Evolutionary conservation across 805 yeast genomes (phyloP).

Genomic region (Jamesozyma spencerorum): DNA sequence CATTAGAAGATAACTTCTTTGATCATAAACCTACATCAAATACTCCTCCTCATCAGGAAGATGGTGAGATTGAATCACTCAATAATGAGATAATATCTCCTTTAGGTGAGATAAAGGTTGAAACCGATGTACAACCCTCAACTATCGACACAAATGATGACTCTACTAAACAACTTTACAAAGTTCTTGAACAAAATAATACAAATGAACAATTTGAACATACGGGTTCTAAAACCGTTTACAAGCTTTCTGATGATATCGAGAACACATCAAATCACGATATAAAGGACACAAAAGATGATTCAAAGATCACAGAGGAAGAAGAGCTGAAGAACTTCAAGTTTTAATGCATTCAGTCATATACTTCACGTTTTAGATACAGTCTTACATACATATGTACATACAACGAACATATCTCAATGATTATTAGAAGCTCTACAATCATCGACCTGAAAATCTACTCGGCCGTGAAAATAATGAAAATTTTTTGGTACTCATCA

Average conservation of each 20-base stretch:
- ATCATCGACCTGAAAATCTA: too few relatives aligned
- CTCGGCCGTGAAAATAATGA: too few relatives aligned
- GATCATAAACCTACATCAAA: neutral
- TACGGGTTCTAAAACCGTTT: conserved; percentile 1
- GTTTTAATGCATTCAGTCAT: conserved; percentile 12
- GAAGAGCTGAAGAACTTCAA: conserved; percentile 16
- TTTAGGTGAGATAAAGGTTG: neutral
- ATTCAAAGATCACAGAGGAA: conserved; percentile 4
- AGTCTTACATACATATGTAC: neutral
- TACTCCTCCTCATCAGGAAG: too few relatives aligned
- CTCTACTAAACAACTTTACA: conserved; percentile 13
- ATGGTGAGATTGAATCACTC: too few relatives aligned
- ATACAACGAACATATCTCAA: too few relatives aligned
- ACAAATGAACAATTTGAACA: neutral
- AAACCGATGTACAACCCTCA: neutral
- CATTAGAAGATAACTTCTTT: conserved; percentile 1
- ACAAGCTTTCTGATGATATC: conserved; percentile 2
- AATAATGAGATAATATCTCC: neutral
- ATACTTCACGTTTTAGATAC: neutral
- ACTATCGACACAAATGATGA: conserved; percentile 2
- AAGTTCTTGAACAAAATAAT: conserved; percentile 12
- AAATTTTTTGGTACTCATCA: too few relatives aligned
- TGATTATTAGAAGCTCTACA: too few relatives aligned
- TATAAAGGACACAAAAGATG: neutral
- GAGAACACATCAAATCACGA: conserved; percentile 1